Percentiles rank a stretch among this genome's conserved stretches.
These are phyloP conservation scores for Candida adriatica DNA, from an alignment of 805 yeast genomes.

Conservation along the genomic window DNA sequence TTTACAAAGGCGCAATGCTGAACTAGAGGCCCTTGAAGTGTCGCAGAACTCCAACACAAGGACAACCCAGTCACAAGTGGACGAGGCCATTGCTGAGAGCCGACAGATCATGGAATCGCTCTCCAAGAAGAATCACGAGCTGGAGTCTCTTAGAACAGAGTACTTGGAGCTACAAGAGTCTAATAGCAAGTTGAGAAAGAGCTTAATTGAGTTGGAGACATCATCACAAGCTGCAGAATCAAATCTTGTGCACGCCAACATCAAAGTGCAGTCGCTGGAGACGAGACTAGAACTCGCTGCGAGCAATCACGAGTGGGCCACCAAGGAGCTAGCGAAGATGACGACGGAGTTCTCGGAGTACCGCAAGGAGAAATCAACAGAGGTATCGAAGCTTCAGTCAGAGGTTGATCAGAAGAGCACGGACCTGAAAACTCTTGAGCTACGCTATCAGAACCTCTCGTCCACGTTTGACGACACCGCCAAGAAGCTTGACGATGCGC, in stretches of 20 bases:
- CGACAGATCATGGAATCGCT: slow-evolving; percentile 28
- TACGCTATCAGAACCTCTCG: slow-evolving; percentile 26
- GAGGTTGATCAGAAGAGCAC: slow-evolving; percentile 23
- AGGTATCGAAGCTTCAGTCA: slow-evolving; percentile 19
- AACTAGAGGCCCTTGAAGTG: slow-evolving; percentile 11
- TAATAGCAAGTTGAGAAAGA: slow-evolving; percentile 33
- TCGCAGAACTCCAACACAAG: slow-evolving; percentile 5
- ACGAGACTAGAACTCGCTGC: slow-evolving; percentile 37
- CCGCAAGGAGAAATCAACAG: slow-evolving; percentile 23
- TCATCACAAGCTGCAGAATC: slow-evolving; percentile 28
- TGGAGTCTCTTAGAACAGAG: slow-evolving; percentile 31
- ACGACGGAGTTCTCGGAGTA: slow-evolving; percentile 25
- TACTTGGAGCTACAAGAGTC: slow-evolving; percentile 28
- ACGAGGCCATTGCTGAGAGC: slow-evolving; percentile 22
- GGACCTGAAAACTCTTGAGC: slow-evolving; percentile 26
- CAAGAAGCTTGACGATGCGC: slow-evolving; percentile 33
- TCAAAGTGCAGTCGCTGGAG: slow-evolving; percentile 30
- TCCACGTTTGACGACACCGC: slow-evolving; percentile 32
- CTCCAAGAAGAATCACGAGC: slow-evolving; percentile 31
- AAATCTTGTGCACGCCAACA: slow-evolving; percentile 23
- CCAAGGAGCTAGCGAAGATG: slow-evolving; percentile 30
- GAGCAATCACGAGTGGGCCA: slow-evolving; percentile 34
- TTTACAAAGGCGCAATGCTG: slow-evolving; percentile 11
- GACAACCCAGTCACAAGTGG: slow-evolving; percentile 9
- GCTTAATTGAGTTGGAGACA: slow-evolving; percentile 32